Base-by-base conservation (phyloP, 495 filamentous ascomycete species). In the Podospora bellae-mahoneyi region DNA sequence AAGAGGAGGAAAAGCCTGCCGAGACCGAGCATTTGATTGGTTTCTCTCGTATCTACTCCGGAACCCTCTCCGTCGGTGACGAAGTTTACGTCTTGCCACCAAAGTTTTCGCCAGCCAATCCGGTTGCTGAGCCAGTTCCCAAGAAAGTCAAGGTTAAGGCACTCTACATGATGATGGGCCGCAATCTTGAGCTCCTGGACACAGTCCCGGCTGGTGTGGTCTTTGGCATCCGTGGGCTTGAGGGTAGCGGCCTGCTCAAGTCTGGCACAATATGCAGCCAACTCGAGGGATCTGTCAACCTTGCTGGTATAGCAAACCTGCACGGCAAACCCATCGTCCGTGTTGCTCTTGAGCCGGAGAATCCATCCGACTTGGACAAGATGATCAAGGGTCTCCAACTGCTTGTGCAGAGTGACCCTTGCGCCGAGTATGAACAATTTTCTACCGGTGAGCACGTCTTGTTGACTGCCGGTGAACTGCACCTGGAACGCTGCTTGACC, bases 101-200 rank as follows among this genome's bases (percentile, higher is more conserved):
- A 10, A 98, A 97, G 67, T 99, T 96, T 79, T 88, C 89, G 3
- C 94, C 96, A 13, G 87, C 88, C 20, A 80, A 89, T 66, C 92
- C 94, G 1, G 87, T 92, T 71, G 86, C 87, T 6, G 83, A 83
- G 39, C 93, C 93, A 0, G 89, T 91, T 67, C 92, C 94, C 0
- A 84, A 89, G 71, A 94, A 94, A 76, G 88, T 94, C 48, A 93
- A 85, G 1, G 89, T 99, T 34, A 94, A 89, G 30, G 91, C 92
- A 5, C 82, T 99, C 20, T 99, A 99, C 79, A 90, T 98, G 69
- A 84, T 99, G 61, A 99, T 99, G 95, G 95, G 95, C 44, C 85
- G 93, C 56, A 89, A 90, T 68, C 84, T 99, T 1, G 95, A 98
- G 72, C 84, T 90, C 0, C 86, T 99, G 3, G 81, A 85, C 56